Conservation (phyloP, 2,329 filamentous ascomycete genomes). For the Raffaelea ambrosiae region DNA sequence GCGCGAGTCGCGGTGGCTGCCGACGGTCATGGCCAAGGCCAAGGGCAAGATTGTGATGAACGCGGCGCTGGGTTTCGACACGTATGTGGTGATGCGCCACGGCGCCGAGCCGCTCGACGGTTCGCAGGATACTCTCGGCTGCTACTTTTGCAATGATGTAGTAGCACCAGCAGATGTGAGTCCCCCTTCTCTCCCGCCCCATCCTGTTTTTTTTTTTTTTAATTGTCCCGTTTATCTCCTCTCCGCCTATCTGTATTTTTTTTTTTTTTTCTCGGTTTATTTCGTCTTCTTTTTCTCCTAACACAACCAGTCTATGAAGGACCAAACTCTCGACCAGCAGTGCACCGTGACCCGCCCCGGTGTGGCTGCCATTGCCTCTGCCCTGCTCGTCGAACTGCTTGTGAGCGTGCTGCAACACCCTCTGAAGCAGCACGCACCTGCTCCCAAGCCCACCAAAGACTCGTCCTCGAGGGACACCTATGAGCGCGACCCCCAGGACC, state of each 20-base stretch:
- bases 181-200: constrained; percentile 15
- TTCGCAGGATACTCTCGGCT: constrained; percentile 66
- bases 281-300: background rate
- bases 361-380: constrained; percentile 84
- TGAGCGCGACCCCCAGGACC: constrained; percentile 46
- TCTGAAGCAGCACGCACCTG: constrained; percentile 51
- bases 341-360: constrained; percentile 95
- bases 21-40: constrained; percentile 92
- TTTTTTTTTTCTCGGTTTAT: background rate
- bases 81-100: constrained; percentile 95
- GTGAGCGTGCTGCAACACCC: constrained; percentile 85
- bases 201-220: background rate
- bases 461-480: constrained; percentile 30
- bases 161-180: constrained; percentile 87
- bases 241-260: background rate
- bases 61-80: constrained; percentile 91
- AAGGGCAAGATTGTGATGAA: constrained; percentile 94
- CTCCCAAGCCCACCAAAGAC: constrained; percentile 33
- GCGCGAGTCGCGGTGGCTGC: constrained; percentile 87
- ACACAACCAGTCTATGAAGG: constrained; percentile 85
- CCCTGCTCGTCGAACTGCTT: constrained; percentile 81
- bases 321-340: constrained; percentile 93
- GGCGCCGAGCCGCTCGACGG: constrained; percentile 55
- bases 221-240: background rate
- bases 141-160: constrained; percentile 98